phyloP scores from a whole-genome alignment of 2,329 filamentous ascomycete species.

The Aureobasidium sp. region DNA sequence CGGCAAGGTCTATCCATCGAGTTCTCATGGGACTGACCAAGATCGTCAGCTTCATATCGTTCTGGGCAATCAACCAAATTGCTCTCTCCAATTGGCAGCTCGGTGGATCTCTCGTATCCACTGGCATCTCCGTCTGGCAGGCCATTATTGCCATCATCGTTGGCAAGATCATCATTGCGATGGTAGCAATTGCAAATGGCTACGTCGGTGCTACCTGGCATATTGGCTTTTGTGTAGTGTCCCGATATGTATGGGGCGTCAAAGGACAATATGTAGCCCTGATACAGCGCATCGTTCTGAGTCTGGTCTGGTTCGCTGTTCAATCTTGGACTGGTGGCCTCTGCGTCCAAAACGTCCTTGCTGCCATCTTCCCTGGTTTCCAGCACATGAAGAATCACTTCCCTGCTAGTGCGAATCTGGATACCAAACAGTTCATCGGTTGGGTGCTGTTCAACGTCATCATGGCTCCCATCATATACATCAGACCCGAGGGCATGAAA shows the following conservation, averaged over 20 bases:
- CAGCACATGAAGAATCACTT: conserved; percentile 44
- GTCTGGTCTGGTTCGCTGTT: conserved; percentile 41
- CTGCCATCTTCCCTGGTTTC: conserved; percentile 51
- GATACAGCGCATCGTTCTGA: conserved; percentile 44
- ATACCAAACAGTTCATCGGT: conserved; percentile 36
- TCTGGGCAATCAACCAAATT: conserved; percentile 34
- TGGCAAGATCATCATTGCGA: conserved; percentile 43
- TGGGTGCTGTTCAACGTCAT: conserved; percentile 37
- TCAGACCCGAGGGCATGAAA: conserved; percentile 35
- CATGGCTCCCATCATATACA: conserved; percentile 37
- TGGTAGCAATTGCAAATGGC: conserved; percentile 50
- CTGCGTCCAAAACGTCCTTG: conserved; percentile 41
- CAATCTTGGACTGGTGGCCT: conserved; percentile 55
- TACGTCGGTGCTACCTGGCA: conserved; percentile 44
- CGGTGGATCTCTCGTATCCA: conserved; percentile 28
- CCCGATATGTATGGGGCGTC: conserved; percentile 47
- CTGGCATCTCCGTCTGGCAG: conserved; percentile 35
- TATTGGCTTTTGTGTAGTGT: conserved; percentile 46
- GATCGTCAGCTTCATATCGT: conserved; percentile 19
- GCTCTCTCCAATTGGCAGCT: conserved; percentile 28
- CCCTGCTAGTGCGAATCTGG: conserved; percentile 35
- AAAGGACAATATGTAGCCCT: conserved; percentile 48
- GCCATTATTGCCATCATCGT: conserved; percentile 31
- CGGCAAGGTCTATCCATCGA: no score
- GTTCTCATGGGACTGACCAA: background rate